Evolutionary conservation across 148 eudicot species (phyloP).

Genomic region (Amaranthus hypochondriacus): DNA sequence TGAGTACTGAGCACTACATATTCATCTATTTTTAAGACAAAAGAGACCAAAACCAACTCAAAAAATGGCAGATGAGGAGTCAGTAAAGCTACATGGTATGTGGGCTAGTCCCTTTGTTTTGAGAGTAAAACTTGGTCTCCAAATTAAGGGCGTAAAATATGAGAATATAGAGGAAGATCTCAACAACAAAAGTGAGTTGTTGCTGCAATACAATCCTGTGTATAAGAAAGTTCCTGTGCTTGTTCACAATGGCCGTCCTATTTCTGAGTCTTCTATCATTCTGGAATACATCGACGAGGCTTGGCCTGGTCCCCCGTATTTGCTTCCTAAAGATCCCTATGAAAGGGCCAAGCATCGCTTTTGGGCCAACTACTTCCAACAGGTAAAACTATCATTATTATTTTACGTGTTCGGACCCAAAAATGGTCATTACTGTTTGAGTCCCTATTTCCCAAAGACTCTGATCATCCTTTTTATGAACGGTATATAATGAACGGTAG

Average conservation of each 20-base stretch:
- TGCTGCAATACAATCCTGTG: constrained; percentile 25
- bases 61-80: constrained; percentile 8
- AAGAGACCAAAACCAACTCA: not conserved
- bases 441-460: no score
- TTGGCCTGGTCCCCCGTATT: constrained; percentile 19
- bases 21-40: not conserved
- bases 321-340: constrained; percentile 47
- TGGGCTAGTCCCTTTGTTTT: constrained; percentile 25
- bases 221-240: constrained; percentile 30
- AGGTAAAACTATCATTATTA: not conserved
- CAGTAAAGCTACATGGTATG: constrained; percentile 22
- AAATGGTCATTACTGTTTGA: not conserved
- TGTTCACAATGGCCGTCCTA: constrained; percentile 19
- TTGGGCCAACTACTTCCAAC: constrained; percentile 30
- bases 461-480: no score
- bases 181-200: constrained; percentile 17
- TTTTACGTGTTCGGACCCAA: not conserved
- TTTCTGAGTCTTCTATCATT: constrained; percentile 42
- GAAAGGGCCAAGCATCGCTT: constrained; percentile 39
- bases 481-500: no score
- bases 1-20: not conserved
- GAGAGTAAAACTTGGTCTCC: constrained; percentile 18
- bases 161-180: constrained; percentile 30
- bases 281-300: constrained; percentile 49
- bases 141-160: constrained; percentile 23